Base-by-base conservation (phyloP, 148 eudicot genomes). In the Amaranthus palmeri region DNA sequence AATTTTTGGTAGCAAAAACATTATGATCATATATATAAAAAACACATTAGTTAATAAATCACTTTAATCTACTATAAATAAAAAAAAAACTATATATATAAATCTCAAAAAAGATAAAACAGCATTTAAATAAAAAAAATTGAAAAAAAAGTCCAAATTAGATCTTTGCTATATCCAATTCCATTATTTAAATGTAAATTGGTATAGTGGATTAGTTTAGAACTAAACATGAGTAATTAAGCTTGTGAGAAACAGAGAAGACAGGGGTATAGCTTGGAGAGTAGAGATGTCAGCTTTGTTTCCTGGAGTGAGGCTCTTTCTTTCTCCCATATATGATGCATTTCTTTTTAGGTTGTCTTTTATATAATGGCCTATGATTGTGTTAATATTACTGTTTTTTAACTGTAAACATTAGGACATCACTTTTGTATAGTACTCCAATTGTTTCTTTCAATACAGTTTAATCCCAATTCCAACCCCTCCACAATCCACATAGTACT, bases 231-330 rank as follows among this genome's bases (percentile, higher is more conserved):
- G 36, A 25, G 36, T 25, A 72, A 43, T 51, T 44, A 47, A 8
- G 50, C 61, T 61, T 67, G 76, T 65, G 61, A 72, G 64, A 53
- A 61, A 54, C 15, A 44, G 13, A 60, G 56, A 61, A 17, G 76
- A 69, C 73, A 72, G 81, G 36, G 36, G 76, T 67, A 68, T 78
- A 15, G n/a, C 6, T n/a, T 69, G 57, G 7, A 63, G 10, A 46
- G 41, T 50, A 67, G 63, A 72, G 40, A 67, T 77, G 80, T 72
- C 76, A 72, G 72, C 76, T 77, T 72, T 77, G 76, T 72, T 77
- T 72, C 72, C 72, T 59, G 36, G 36, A 25, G 36, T 25, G 53
- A 52, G 42, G 47, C 42, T 72, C 57, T 67, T 77, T 51, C 65
- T 50, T 56, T 65, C 76, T n/a, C 44, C 44, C 65, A 36, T 43